Conservation (phyloP, 2,329 filamentous ascomycete species). For the Drechslerella dactyloides region DNA sequence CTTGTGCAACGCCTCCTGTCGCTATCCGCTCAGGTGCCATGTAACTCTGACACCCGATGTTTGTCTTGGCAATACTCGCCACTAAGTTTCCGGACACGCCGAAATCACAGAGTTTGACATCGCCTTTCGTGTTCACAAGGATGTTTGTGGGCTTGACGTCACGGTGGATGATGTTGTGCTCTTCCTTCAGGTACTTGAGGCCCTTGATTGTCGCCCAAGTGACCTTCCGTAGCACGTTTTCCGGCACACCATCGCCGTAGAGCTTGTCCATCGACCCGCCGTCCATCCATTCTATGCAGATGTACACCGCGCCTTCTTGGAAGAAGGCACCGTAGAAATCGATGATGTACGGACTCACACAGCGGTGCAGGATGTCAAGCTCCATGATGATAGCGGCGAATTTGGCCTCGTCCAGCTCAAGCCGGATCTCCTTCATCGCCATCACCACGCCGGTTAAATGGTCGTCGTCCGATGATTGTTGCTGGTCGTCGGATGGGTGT, state of each 20-base stretch:
- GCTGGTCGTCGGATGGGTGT: slow-evolving; percentile 5
- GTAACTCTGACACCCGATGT: slow-evolving; percentile 98
- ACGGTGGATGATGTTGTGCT: slow-evolving; percentile 98
- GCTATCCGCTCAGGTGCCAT: slow-evolving; percentile 98
- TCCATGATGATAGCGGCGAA: slow-evolving; percentile 98
- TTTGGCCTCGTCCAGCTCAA: slow-evolving; percentile 95
- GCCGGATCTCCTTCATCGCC: slow-evolving; percentile 98
- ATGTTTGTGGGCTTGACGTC: slow-evolving; percentile 99
- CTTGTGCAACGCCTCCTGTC: slow-evolving; percentile 76
- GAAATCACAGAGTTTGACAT: slow-evolving; percentile 98
- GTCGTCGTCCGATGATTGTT: slow-evolving; percentile 13
- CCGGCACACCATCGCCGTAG: slow-evolving; percentile 87
- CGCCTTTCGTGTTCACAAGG: slow-evolving; percentile 83
- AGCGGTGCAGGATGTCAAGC: slow-evolving; percentile 92
- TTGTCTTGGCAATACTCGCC: slow-evolving; percentile 96
- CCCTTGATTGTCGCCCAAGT: slow-evolving; percentile 88
- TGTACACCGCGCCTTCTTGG: slow-evolving; percentile 97
- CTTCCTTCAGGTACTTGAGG: slow-evolving; percentile 90
- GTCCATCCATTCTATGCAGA: slow-evolving; percentile 99
- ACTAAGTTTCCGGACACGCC: slow-evolving; percentile 96
- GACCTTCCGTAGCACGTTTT: slow-evolving; percentile 86
- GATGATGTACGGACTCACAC: slow-evolving; percentile 93
- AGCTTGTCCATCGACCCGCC: slow-evolving; percentile 97
- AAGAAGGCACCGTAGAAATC: slow-evolving; percentile 99
- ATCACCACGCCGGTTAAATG: slow-evolving; percentile 72